Evolutionary conservation across 2,329 filamentous ascomycete genomes (phyloP), one percentile per base, ranked within the genome.

Genomic region (Acrodontium crateriforme): DNA sequence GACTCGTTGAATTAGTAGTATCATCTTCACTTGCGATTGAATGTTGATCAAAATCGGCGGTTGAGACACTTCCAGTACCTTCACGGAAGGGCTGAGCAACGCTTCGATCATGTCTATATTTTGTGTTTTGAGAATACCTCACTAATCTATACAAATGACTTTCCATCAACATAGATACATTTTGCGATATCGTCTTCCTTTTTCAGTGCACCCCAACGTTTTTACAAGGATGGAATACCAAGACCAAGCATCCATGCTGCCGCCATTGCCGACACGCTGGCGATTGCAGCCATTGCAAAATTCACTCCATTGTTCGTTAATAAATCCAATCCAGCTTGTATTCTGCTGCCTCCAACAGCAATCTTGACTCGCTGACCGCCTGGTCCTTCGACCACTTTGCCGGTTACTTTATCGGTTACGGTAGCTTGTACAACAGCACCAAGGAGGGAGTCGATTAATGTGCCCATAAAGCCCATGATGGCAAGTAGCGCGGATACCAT

Each of bases 301-400:
- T 98, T 98, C 44, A 98, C 84, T 30, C 81, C 79, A 53, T 98
- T 98, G 54, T 98, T 98, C 54, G 92, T 84, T 32, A 98, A 61
- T 36, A 91, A 52, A 50, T 93, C 69, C 58, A 63, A 27, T 50
- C 73, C 83, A 41, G 63, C 78, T 55, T 80, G 69, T 56, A 58
- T 60, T 43, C 47, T 38, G 18, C 41, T 44, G 3, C 49, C 51
- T 24, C 45, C 50, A 5, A 35, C 30, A 7, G 38, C 30, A 10
- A 53, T 44, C 28, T 44, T 69, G 56, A 59, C 62, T 44, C 70
- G 70, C 37, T 59, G 44, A 21, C 58, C 63, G 32, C 62, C 59
- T 23, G 53, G 72, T 3, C 83, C 87, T 54, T 95, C 87, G 8
- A 98, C 74, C 21, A 95, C 74, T 59, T 84, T 92, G 16, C 85